These are phyloP conservation scores for Fomitopsis betulina DNA, from an alignment of 1,284 basidiomycete genomes.

Conservation along the genomic window DNA sequence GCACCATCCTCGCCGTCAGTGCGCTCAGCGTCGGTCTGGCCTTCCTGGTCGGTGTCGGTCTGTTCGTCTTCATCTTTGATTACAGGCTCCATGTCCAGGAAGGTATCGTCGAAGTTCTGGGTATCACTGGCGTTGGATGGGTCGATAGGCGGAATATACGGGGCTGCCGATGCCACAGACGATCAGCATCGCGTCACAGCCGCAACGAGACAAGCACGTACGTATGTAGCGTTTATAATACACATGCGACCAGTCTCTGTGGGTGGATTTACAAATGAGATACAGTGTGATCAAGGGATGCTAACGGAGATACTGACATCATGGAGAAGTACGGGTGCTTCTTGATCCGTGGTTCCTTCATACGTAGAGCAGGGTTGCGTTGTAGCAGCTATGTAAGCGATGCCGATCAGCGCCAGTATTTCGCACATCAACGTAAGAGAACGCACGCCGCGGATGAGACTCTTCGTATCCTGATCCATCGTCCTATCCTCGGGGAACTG, in stretches of 20 bases:
- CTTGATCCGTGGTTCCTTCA: slow-evolving; percentile 92
- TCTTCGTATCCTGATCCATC: slow-evolving; percentile 93
- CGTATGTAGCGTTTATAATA: slow-evolving; percentile 93
- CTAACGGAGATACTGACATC: slow-evolving; percentile 60
- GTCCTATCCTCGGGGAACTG: slow-evolving; percentile 86
- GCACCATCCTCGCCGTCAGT: slow-evolving; percentile 71
- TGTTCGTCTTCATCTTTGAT: slow-evolving; percentile 64
- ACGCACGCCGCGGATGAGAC: slow-evolving; percentile 88
- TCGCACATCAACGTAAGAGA: neutral
- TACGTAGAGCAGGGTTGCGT: slow-evolving; percentile 85
- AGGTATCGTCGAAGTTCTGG: slow-evolving; percentile 96
- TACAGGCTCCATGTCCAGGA: slow-evolving; percentile 91
- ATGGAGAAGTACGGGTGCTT: slow-evolving; percentile 93
- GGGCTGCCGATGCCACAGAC: slow-evolving; percentile 50
- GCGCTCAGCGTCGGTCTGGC: slow-evolving; percentile 60
- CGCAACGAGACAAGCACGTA: slow-evolving; percentile 25
- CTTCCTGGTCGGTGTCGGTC: slow-evolving; percentile 30
- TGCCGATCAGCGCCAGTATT: slow-evolving; percentile 11
- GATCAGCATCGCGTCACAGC: neutral
- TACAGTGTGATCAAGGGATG: neutral
- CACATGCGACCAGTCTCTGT: slow-evolving; percentile 89
- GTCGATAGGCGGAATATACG: slow-evolving; percentile 95
- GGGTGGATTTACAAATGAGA: neutral
- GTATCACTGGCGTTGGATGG: slow-evolving; percentile 92
- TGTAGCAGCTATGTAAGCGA: slow-evolving; percentile 67